phyloP scores from a whole-genome alignment of 805 yeast genomes.

The Tetrapisispora taiwanensis region DNA sequence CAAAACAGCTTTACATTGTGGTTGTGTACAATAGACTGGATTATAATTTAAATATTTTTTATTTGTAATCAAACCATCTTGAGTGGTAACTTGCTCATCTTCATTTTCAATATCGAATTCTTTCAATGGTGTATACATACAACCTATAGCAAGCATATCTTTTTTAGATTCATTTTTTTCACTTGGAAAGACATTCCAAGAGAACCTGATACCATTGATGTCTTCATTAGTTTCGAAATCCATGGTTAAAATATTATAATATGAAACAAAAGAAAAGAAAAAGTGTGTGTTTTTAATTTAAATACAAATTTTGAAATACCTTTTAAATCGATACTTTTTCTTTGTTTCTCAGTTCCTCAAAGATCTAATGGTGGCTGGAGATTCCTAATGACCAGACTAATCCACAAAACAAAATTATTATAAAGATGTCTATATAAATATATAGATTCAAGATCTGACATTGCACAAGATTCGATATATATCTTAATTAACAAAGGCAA shows the following conservation, averaged over 20 bases:
- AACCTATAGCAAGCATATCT: constrained; percentile 88
- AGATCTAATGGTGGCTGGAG: too few relatives aligned
- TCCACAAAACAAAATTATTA: too few relatives aligned
- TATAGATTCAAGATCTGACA: too few relatives aligned
- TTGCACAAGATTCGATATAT: too few relatives aligned
- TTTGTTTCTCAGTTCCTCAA: too few relatives aligned
- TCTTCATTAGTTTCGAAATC: constrained; percentile 57
- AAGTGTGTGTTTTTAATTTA: background rate
- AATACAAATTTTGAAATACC: too few relatives aligned
- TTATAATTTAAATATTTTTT: constrained; percentile 59
- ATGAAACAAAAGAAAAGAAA: background rate
- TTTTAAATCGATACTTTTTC: too few relatives aligned
- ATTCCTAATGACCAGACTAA: too few relatives aligned
- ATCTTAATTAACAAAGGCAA: too few relatives aligned
- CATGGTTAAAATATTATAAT: constrained; percentile 16
- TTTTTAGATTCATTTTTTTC: constrained; percentile 83
- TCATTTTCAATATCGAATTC: constrained; percentile 59
- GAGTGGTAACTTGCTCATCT: background rate
- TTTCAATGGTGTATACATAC: constrained; percentile 89
- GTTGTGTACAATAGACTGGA: constrained; percentile 67
- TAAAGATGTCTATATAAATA: too few relatives aligned
- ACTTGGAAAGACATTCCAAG: constrained; percentile 83
- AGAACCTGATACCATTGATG: constrained; percentile 58
- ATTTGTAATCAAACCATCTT: background rate
- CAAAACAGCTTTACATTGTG: constrained; percentile 72